Base-by-base conservation (phyloP, 2,329 filamentous ascomycete genomes). In the Thermothelomyces thermophilus region DNA sequence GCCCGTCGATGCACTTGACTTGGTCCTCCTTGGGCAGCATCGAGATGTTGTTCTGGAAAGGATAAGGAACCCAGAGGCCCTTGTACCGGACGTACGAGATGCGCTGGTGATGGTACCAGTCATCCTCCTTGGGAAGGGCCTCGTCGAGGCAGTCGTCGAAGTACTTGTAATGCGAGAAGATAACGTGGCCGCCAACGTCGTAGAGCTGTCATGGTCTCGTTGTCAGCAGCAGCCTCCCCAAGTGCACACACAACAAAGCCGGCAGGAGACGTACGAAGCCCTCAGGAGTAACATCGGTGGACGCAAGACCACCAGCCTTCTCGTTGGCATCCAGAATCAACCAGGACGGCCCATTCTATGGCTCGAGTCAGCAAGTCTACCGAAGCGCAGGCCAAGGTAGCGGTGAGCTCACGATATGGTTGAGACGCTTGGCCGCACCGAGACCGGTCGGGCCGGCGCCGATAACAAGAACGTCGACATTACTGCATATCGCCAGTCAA, bases 161-260 rank as follows among this genome's bases (percentile, higher is more conserved):
- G 83, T 98, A 98, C 77, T 96, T 96, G 86, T 98, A 98, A 82
- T 96, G 90, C 63, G 90, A 96, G 81, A 96, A 96, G 75, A 96
- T 96, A 73, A 96, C 90, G 73, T 96, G 90, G 63, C 90, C 90
- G 68, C 90, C 90, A 63, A 98, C 93, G 73, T 98, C 93, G 80
- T 96, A 98, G 64, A 98, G 82, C 91, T 95, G 65, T 19, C 52
- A 24, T 11, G 40, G 42, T 34, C 54, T 44, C 16, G 44, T 31
- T 14, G 61, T 62, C 36, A 48, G 63, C 63, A 24, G n/a, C 14
- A 24, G n/a, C 13, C 26, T 37, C n/a, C n/a, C n/a, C n/a, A n/a
- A n/a, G n/a, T n/a, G n/a, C n/a, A n/a, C n/a, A n/a, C 22, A 19
- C 17, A 6, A 17, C 14, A n/a, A 9, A 13, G 11, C 39, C 20